Percentiles rank a stretch among this genome's conserved stretches.
Conservation (phyloP, 495 filamentous ascomycete genomes). For the Aspergillus ostianus region DNA sequence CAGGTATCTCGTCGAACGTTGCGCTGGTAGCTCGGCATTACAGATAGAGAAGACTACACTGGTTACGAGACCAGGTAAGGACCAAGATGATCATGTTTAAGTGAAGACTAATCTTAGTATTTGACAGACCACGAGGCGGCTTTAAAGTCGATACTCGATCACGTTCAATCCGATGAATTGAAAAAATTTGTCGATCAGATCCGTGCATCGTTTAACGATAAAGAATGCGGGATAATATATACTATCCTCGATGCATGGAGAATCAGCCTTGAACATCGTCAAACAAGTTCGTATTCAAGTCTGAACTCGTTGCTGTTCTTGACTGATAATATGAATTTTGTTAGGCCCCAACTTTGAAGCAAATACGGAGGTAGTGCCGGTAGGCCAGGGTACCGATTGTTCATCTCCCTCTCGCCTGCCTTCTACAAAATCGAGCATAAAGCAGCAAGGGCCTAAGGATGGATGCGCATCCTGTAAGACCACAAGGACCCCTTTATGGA, state of each 20-base stretch:
- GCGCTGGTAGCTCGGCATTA: not conserved
- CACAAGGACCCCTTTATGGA: not conserved
- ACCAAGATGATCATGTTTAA: not conserved
- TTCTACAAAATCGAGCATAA: not conserved
- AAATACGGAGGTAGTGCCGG: not conserved
- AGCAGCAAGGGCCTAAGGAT: not conserved
- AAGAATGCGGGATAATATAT: not conserved
- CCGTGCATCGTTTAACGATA: not conserved
- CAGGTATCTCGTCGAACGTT: not conserved
- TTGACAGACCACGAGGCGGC: not conserved
- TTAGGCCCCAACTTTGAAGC: not conserved
- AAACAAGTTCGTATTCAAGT: not conserved
- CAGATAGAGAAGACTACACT: not conserved
- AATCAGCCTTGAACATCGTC: not conserved
- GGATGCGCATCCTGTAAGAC: not conserved
- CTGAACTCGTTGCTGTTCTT: not conserved
- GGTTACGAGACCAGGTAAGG: not conserved
- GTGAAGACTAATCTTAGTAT: not conserved
- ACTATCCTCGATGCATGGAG: not conserved
- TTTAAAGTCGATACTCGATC: not conserved
- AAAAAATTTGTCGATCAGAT: not conserved
- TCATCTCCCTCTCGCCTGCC: not conserved
- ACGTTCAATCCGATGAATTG: not conserved
- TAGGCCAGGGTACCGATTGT: not conserved
- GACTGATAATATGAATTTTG: not conserved